phyloP scores from a whole-genome alignment of 2,329 filamentous ascomycete genomes.

The Stachybotrys elegans region DNA sequence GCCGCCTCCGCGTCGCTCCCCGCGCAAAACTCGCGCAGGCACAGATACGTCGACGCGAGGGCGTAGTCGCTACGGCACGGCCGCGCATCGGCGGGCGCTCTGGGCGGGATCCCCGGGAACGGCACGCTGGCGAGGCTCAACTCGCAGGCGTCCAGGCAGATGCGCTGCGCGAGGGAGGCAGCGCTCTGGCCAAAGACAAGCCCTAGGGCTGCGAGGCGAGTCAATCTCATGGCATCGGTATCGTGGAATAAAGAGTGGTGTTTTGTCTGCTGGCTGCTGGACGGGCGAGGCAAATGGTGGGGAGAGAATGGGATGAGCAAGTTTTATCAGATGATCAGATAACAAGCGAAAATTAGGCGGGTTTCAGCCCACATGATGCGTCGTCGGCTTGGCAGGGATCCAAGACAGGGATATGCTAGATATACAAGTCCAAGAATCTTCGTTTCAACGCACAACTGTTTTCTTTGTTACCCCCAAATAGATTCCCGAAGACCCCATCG shows the following conservation, averaged over 20 bases:
- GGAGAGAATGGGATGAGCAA: constrained; percentile 10
- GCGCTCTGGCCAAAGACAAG: neutral
- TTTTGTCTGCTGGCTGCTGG: neutral
- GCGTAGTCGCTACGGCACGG: constrained; percentile 24
- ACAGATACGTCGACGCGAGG: constrained; percentile 30
- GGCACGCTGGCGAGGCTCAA: no score
- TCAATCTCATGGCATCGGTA: constrained; percentile 11
- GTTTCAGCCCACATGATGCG: no score
- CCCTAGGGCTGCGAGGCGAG: neutral
- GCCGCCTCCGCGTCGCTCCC: constrained; percentile 16
- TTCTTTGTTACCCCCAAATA: neutral
- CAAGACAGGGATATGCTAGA: no score
- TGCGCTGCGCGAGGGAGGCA: constrained; percentile 1
- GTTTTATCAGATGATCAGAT: constrained; percentile 26
- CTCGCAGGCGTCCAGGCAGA: constrained; percentile 30
- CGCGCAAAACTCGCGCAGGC: constrained; percentile 31
- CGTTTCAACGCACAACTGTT: no score
- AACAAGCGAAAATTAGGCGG: no score
- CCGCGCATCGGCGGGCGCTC: constrained; percentile 12
- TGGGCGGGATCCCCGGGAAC: no score
- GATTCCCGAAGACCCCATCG: neutral
- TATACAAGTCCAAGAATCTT: no score
- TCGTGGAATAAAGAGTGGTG: neutral
- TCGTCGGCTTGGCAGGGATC: neutral
- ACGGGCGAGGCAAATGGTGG: neutral